These are phyloP conservation scores for Dendrobium officinale DNA, from an alignment of 106 monocot genomes.

Conservation along the genomic window DNA sequence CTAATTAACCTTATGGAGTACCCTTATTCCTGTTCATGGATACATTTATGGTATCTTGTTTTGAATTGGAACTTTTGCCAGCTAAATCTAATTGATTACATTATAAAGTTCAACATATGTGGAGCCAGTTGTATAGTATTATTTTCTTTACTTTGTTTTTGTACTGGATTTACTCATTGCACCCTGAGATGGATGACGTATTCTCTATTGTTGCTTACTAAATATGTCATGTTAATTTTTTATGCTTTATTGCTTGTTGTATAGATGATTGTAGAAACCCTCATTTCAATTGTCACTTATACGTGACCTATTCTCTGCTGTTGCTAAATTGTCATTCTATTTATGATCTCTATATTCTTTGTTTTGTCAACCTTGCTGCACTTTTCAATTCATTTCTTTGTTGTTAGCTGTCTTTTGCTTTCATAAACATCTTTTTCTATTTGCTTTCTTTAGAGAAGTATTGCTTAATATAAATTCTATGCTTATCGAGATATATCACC, in stretches of 20 bases:
- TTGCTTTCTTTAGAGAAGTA: neutral
- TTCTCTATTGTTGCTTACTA: too few species aligned
- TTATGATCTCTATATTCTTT: neutral
- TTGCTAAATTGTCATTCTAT: neutral
- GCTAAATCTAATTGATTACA: neutral
- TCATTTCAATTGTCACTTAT: neutral
- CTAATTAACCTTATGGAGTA: neutral
- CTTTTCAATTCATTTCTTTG: neutral
- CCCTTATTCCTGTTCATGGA: neutral
- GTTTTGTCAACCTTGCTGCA: neutral
- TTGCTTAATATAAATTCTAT: neutral
- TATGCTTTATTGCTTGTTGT: too few species aligned
- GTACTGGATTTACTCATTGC: neutral
- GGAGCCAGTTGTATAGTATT: neutral
- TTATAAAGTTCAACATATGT: neutral
- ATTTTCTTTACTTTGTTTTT: neutral
- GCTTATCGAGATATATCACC: neutral
- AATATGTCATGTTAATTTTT: too few species aligned
- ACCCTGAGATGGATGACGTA: neutral
- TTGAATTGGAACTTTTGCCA: neutral
- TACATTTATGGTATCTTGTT: neutral
- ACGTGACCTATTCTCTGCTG: neutral
- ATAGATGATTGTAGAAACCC: too few species aligned
- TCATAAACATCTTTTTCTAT: neutral
- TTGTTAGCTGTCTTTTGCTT: too few species aligned